These are phyloP conservation scores for Populus nigra DNA, from an alignment of 345 rosid species.

Conservation along the genomic window DNA sequence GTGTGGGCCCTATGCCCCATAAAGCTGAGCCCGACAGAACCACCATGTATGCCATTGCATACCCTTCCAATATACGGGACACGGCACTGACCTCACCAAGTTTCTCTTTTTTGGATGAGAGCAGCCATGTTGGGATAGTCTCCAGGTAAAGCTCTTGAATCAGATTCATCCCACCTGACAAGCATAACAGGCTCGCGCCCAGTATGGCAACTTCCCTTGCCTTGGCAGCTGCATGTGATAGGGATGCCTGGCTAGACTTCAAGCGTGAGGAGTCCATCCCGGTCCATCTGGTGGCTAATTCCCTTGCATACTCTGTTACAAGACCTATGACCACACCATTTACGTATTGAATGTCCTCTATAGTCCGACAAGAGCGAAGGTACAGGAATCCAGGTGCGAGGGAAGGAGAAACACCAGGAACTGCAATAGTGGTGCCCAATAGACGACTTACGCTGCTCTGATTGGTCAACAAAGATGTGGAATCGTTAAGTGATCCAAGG, in stretches of 20 bases:
- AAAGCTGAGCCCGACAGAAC: slow-evolving; percentile 40
- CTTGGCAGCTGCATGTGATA: slow-evolving; percentile 39
- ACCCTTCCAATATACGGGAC: slow-evolving; percentile 45
- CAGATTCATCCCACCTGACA: slow-evolving; percentile 47
- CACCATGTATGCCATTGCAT: slow-evolving; percentile 54
- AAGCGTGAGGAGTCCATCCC: slow-evolving; percentile 28
- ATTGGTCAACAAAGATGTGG: slow-evolving; percentile 30
- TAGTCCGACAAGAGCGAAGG: slow-evolving; percentile 51
- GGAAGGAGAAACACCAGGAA: slow-evolving; percentile 24
- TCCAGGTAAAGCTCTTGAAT: slow-evolving; percentile 47
- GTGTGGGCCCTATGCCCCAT: slow-evolving; percentile 33
- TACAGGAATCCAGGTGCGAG: slow-evolving; percentile 59
- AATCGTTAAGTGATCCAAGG: slow-evolving; percentile 35
- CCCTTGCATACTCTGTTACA: slow-evolving; percentile 47
- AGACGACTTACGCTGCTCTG: slow-evolving; percentile 42
- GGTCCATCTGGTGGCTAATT: slow-evolving; percentile 33
- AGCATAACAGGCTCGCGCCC: slow-evolving; percentile 55
- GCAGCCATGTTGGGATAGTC: slow-evolving; percentile 59
- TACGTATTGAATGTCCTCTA: slow-evolving; percentile 36
- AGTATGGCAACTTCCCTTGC: slow-evolving; percentile 51
- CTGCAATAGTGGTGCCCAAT: slow-evolving; percentile 40
- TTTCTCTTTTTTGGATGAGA: slow-evolving; percentile 35
- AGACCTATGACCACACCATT: slow-evolving; percentile 44
- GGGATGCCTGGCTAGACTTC: slow-evolving; percentile 46
- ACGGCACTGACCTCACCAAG: slow-evolving; percentile 28